Base-by-base conservation (phyloP, 441 rosid genomes). In the Croton laevigatus region DNA sequence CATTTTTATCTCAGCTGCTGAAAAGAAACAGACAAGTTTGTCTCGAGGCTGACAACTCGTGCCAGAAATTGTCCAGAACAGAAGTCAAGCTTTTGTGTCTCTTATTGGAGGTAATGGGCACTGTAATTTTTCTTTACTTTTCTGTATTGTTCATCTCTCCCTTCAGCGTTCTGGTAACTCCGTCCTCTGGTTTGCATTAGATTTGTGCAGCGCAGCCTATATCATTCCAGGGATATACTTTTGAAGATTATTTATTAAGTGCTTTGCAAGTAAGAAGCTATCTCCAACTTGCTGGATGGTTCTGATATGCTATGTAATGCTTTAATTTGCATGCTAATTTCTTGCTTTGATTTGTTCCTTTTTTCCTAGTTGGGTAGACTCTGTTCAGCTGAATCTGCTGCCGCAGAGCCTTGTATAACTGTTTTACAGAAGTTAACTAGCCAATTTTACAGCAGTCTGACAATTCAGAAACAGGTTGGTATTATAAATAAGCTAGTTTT, bases 81-180 rank as follows among this genome's bases (percentile, higher is more conserved):
- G 99, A 91, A 79, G 82, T 89, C 70, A 75, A 84, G 71, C 85
- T 90, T 68, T 74, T 96, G 71, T 94, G 98, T 84, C 82, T 90
- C 83, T 83, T 96, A 78, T 80, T 96, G 87, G 98, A 91, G 92
- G 98, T 96, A 79, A 62, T 67, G 63, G 23, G 53, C 58, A 3
- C 32, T 49, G 42, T 52, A 17, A 63, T 42, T 17, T 4, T 34
- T 48, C 9, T 45, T 23, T 46, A 42, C 38, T 68, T 53, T 64
- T 42, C 6, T 32, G 22, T 9, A 23, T 22, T 32, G 14, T 61
- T 72, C 53, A 12, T 66, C 66, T 61, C 54, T 10, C 52, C 20
- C 62, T 69, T 71, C 63, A 68, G 42, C 61, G 40, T 46, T 45
- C 10, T 52, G 51, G 48, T 60, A 9, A 59, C 22, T 59, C 16